These are phyloP conservation scores for Akanthomyces lecanii DNA, from an alignment of 2,329 filamentous ascomycete species.

Conservation along the genomic window DNA sequence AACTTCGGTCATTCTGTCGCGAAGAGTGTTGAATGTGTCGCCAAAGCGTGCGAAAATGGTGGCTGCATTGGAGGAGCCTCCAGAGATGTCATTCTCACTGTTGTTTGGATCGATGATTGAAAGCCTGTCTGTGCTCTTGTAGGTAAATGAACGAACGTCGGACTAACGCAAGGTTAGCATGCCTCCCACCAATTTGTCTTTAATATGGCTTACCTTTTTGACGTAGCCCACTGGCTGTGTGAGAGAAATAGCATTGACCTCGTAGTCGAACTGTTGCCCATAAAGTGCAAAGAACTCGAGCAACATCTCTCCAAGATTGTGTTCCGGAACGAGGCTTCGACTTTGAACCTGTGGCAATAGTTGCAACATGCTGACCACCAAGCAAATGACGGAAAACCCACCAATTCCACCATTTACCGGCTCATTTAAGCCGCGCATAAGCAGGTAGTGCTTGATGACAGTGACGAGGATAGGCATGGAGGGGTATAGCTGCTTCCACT, in stretches of 20 bases:
- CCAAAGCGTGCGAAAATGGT: constrained; percentile 68
- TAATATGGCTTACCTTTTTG: constrained; percentile 59
- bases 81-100: constrained; percentile 79
- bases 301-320: constrained; percentile 74
- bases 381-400: constrained; percentile 89
- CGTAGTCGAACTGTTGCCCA: constrained; percentile 73
- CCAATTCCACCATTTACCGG: constrained; percentile 87
- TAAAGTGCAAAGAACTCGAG: constrained; percentile 89
- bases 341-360: constrained; percentile 68
- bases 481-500: constrained; percentile 76
- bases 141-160: constrained; percentile 43
- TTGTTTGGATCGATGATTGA: constrained; percentile 93
- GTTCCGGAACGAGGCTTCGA: constrained; percentile 51
- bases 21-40: constrained; percentile 55
- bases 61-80: constrained; percentile 69
- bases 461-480: constrained; percentile 83
- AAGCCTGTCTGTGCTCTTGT: constrained; percentile 63
- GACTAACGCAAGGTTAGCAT: constrained; percentile 31
- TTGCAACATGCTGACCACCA: constrained; percentile 86
- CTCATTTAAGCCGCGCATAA: constrained; percentile 87
- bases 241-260: constrained; percentile 68
- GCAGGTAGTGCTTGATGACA: constrained; percentile 85
- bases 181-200: not conserved
- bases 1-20: constrained; percentile 53
- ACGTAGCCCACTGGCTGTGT: constrained; percentile 66